These are phyloP conservation scores for Mrakia frigida DNA, from an alignment of 768 basidiomycete species.

Conservation along the genomic window DNA sequence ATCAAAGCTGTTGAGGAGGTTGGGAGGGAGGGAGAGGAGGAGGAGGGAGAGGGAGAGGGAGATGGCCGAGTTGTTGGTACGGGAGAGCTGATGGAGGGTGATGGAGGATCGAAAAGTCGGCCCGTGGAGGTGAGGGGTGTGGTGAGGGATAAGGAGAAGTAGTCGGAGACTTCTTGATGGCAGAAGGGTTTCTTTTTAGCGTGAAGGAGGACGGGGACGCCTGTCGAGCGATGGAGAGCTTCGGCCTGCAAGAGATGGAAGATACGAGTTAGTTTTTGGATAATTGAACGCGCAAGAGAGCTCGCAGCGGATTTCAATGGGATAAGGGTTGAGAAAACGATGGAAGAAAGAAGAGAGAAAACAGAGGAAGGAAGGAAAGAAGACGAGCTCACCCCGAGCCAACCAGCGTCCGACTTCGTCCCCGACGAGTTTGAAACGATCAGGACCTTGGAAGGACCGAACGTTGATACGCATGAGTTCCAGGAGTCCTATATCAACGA, in stretches of 20 bases:
- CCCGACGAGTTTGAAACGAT: slow-evolving; percentile 95
- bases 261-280: not conserved
- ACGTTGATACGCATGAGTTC: slow-evolving; percentile 63
- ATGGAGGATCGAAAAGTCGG: slow-evolving; percentile 49
- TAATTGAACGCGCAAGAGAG: not conserved
- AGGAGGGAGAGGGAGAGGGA: not conserved
- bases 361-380: slow-evolving; percentile 10
- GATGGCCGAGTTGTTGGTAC: not conserved
- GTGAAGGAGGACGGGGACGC: slow-evolving; percentile 78
- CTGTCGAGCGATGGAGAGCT: slow-evolving; percentile 69
- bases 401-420: slow-evolving; percentile 61
- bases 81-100: not conserved
- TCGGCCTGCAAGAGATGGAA: slow-evolving; percentile 61
- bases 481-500: slow-evolving; percentile 59
- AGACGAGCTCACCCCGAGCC: slow-evolving; percentile 59
- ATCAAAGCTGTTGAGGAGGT: not conserved
- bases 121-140: slow-evolving; percentile 13
- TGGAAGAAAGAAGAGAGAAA: not conserved
- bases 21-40: slow-evolving; percentile 23
- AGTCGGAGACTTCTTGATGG: slow-evolving; percentile 61
- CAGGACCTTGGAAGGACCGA: slow-evolving; percentile 72
- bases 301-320: no score
- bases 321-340: not conserved
- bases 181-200: slow-evolving; percentile 73
- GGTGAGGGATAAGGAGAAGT: slow-evolving; percentile 52